Conservation (phyloP, 1,139 yeast genomes). For the Yarrowia galli region DNA sequence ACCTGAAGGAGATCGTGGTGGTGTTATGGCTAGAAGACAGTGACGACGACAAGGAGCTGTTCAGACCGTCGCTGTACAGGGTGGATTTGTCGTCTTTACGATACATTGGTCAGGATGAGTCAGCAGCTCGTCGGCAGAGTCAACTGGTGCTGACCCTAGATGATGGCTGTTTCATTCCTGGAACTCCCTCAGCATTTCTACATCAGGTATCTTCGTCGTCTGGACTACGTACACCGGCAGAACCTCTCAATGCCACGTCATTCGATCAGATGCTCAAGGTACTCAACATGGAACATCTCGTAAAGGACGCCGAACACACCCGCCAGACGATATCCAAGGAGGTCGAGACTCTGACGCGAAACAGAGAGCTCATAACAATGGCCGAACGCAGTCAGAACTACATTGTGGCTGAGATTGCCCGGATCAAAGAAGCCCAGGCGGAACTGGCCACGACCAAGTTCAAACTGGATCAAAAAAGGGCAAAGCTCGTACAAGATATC, state of each 20-base stretch:
- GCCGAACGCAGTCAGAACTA: constrained; percentile 9
- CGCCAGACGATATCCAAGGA: constrained; percentile 14
- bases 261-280: constrained; percentile 33
- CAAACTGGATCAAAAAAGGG: constrained; percentile 15
- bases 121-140: neutral
- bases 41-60: constrained; percentile 1
- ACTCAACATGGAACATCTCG: constrained; percentile 32
- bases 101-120: constrained; percentile 35
- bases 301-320: constrained; percentile 23
- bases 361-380: constrained; percentile 5
- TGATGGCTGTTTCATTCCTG: constrained; percentile 31
- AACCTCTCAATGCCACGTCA: constrained; percentile 18
- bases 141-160: constrained; percentile 17
- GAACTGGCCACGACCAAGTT: constrained; percentile 19
- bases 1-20: constrained; percentile 11
- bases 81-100: constrained; percentile 15
- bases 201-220: constrained; percentile 23
- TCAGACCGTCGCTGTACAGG: neutral
- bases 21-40: constrained; percentile 18
- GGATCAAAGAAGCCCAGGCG: constrained; percentile 10
- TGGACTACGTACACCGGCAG: constrained; percentile 29
- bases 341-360: constrained; percentile 19
- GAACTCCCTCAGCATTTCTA: constrained; percentile 5
- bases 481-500: constrained; percentile 15
- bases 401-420: constrained; percentile 12